phyloP scores from a whole-genome alignment of 2,329 filamentous ascomycete genomes.

The Dothiorella sarmentorum region DNA sequence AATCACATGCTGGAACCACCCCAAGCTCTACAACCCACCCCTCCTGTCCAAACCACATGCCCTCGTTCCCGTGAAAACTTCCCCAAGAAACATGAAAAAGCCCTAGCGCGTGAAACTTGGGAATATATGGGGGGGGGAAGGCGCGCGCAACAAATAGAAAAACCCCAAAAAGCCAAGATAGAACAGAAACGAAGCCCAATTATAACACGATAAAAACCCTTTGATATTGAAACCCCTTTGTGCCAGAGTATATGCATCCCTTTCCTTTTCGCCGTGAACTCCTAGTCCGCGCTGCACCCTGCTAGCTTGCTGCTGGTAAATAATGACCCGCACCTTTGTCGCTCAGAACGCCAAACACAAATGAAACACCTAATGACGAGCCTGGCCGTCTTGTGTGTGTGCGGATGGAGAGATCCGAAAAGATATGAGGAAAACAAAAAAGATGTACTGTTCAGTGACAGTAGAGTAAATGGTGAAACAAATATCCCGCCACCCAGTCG shows the following conservation, averaged over 20 bases:
- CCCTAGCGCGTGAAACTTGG: constrained; percentile 2
- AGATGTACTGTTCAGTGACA: constrained; percentile 3
- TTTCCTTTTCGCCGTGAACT: constrained; percentile 13
- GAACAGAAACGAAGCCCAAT: constrained; percentile 10
- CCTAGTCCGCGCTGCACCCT: constrained; percentile 11
- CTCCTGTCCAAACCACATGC: constrained; percentile 8
- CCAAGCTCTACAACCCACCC: too few species aligned
- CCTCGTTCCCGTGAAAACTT: constrained; percentile 12
- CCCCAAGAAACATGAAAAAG: background rate
- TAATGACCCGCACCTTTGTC: background rate
- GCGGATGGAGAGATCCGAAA: constrained; percentile 5
- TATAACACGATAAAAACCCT: constrained; percentile 12
- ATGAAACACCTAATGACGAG: constrained; percentile 13
- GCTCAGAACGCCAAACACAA: constrained; percentile 14
- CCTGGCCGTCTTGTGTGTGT: constrained; percentile 9
- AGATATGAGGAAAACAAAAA: background rate
- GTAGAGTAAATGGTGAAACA: background rate
- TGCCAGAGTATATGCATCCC: constrained; percentile 12
- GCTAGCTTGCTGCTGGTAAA: too few species aligned
- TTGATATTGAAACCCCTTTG: constrained; percentile 11
- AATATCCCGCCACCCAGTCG: constrained; percentile 5
- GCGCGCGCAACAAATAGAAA: background rate
- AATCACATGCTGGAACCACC: background rate
- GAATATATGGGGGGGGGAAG: constrained; percentile 6
- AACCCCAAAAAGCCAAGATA: too few species aligned